These are phyloP conservation scores for Aquilaria yunnanensis DNA, from an alignment of 345 rosid species.

Conservation along the genomic window DNA sequence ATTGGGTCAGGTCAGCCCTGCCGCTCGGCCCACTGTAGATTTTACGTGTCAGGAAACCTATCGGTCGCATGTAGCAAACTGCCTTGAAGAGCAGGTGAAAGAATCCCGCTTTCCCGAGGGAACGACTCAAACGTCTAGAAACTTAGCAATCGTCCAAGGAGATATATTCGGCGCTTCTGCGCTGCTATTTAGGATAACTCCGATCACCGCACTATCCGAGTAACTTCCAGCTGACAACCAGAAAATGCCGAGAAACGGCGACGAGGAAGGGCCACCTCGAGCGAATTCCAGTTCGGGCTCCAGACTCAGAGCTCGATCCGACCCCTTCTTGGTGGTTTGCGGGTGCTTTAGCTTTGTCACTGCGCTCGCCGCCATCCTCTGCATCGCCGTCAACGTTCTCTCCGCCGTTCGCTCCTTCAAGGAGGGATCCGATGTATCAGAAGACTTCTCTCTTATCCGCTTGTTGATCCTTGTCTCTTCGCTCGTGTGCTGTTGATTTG, in stretches of 20 bases:
- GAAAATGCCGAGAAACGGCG: conserved; percentile 25
- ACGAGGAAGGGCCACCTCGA: conserved; percentile 4
- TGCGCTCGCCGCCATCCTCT: conserved; percentile 59
- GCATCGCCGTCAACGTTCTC: conserved; percentile 75
- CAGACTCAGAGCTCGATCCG: conserved; percentile 31
- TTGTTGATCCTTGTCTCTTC: neutral
- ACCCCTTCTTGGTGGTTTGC: conserved; percentile 67
- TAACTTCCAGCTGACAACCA: neutral
- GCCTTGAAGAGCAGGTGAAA: conserved; percentile 26
- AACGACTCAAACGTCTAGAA: neutral
- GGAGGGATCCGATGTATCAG: conserved; percentile 61
- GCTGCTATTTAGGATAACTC: neutral
- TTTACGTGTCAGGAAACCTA: neutral
- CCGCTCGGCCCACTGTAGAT: neutral
- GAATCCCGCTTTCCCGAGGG: conserved; percentile 17
- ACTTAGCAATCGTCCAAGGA: neutral
- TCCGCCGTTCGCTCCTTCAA: conserved; percentile 79
- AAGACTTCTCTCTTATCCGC: neutral
- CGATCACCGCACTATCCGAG: neutral
- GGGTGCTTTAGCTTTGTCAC: conserved; percentile 72
- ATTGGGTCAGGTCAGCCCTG: neutral
- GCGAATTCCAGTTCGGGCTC: conserved; percentile 11
- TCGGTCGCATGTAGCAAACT: conserved; percentile 4
- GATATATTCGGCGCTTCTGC: neutral
- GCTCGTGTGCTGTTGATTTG: neutral